Evolutionary conservation across 176 grass and related monocot species (phyloP).

Genomic region (Carex cristatella): DNA sequence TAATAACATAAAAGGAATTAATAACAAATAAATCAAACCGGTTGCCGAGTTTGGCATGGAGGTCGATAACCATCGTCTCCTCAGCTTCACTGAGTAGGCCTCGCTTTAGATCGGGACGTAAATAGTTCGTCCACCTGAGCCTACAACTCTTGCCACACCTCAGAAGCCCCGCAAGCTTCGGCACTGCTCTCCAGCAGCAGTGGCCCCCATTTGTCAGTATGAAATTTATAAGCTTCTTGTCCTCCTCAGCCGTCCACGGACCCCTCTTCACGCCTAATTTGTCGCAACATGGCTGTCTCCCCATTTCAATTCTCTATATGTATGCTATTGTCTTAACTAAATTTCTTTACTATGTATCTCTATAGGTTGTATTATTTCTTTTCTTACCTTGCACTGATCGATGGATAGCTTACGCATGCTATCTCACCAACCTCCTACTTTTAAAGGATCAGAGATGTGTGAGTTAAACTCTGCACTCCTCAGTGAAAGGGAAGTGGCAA

Average conservation of each 20-base stretch:
- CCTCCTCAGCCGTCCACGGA: conserved; percentile 87
- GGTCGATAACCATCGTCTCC: conserved; percentile 79
- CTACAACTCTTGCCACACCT: conserved; percentile 96
- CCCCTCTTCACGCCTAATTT: conserved; percentile 79
- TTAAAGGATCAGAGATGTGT: neutral
- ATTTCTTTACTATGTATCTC: neutral
- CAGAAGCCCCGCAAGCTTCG: conserved; percentile 73
- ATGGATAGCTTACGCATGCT: neutral
- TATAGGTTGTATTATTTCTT: neutral
- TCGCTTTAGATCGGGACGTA: conserved; percentile 85
- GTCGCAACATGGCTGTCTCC: conserved; percentile 86
- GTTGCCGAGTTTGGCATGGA: conserved; percentile 81
- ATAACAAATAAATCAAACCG: conserved; percentile 26
- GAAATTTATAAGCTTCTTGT: conserved; percentile 78
- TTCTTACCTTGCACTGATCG: neutral
- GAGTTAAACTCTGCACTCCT: neutral
- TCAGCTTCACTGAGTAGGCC: conserved; percentile 79
- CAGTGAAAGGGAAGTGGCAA: conserved; percentile 14
- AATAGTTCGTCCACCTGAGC: conserved; percentile 90
- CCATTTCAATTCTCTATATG: conserved; percentile 34
- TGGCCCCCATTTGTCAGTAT: conserved; percentile 64
- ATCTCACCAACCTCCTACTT: conserved; percentile 23
- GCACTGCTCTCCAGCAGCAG: conserved; percentile 90
- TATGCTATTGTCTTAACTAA: neutral
- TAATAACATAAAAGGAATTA: neutral